Evolutionary conservation across 345 rosid species (phyloP).

Genomic region (Theobroma cacao): DNA sequence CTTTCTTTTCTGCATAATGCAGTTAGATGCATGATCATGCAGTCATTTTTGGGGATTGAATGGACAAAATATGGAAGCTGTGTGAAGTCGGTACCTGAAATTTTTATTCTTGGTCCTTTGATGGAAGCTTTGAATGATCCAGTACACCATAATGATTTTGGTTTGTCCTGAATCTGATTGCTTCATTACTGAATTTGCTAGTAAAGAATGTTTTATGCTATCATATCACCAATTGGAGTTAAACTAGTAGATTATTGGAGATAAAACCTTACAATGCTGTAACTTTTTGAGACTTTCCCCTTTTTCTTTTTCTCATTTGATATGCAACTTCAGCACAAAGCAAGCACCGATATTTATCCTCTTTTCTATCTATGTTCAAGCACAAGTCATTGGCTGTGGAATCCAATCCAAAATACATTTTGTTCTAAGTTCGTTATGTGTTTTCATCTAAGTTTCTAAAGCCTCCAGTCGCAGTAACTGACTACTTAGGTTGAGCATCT

Average conservation of each 20-base stretch:
- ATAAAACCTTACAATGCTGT: not conserved
- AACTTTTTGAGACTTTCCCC: not conserved
- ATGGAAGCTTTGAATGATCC: slow-evolving; percentile 86
- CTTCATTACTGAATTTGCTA: not conserved
- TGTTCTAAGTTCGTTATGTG: not conserved
- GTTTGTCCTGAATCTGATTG: slow-evolving; percentile 41
- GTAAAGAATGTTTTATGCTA: slow-evolving; percentile 6
- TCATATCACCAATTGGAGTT: not conserved
- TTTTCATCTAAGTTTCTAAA: not conserved
- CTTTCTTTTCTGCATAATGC: slow-evolving; percentile 33
- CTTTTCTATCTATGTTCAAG: not conserved
- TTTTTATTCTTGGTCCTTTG: slow-evolving; percentile 78
- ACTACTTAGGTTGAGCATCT: slow-evolving; percentile 3
- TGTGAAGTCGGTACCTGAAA: slow-evolving; percentile 62
- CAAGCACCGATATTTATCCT: not conserved
- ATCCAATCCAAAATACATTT: not conserved
- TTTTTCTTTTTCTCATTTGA: slow-evolving; percentile 1
- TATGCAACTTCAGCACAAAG: not conserved
- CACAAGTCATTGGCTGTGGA: not conserved
- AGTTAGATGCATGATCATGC: slow-evolving; percentile 96
- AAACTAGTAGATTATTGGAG: not conserved
- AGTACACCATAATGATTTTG: slow-evolving; percentile 86
- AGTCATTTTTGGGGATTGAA: slow-evolving; percentile 75
- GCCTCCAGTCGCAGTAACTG: not conserved
- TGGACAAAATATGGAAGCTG: slow-evolving; percentile 60